Evolutionary conservation across 345 rosid genomes (phyloP).

Genomic region (Populus tremula): DNA sequence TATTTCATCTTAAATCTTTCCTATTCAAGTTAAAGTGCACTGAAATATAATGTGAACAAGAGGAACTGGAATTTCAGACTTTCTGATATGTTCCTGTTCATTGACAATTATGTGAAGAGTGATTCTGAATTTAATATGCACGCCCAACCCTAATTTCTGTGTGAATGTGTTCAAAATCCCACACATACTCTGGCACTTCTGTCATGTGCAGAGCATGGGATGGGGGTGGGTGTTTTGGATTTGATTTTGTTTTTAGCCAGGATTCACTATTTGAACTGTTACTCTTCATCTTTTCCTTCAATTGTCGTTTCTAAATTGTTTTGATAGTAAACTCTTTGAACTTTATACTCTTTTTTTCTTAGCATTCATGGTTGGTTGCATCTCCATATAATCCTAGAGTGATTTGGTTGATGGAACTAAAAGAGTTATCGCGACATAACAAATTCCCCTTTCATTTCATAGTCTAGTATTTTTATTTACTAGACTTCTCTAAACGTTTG

Average conservation of each 20-base stretch:
- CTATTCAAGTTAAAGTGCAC: background rate
- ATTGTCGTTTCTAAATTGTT: background rate
- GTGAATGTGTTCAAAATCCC: too few species aligned
- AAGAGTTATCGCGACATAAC: background rate
- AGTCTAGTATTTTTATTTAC: background rate
- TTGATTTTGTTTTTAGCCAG: background rate
- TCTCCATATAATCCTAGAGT: background rate
- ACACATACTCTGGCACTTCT: too few species aligned
- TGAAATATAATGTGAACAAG: background rate
- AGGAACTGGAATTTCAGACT: background rate
- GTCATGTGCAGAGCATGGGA: too few species aligned
- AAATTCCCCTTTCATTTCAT: background rate
- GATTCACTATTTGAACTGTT: background rate
- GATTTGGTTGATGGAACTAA: constrained; percentile 1
- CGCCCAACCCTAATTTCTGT: too few species aligned
- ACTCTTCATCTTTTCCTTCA: too few species aligned
- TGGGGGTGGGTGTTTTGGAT: background rate
- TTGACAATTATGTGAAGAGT: background rate
- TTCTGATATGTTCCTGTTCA: background rate
- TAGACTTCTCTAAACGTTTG: background rate
- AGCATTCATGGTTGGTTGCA: background rate
- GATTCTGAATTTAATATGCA: too few species aligned
- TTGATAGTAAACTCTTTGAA: background rate
- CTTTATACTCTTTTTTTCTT: background rate
- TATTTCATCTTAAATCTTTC: background rate